phyloP scores from a whole-genome alignment of 2,329 filamentous ascomycete species.

The Alternaria tenuissima region DNA sequence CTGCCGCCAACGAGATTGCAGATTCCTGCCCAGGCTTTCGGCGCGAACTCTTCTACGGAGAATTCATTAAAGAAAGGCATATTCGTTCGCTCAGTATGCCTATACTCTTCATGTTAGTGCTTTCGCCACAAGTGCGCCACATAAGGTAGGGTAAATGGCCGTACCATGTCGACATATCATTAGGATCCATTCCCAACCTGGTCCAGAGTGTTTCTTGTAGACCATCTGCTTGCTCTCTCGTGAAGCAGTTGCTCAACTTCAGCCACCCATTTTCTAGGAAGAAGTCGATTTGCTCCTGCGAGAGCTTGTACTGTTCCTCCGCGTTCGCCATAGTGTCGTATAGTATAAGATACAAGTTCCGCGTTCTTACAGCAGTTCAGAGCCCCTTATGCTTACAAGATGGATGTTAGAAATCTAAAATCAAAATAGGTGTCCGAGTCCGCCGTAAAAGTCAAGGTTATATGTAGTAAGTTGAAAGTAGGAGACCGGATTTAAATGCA shows the following conservation, averaged over 20 bases:
- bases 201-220: constrained; percentile 66
- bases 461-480: constrained; percentile 5
- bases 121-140: neutral
- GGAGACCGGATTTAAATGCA: neutral
- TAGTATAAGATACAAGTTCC: neutral
- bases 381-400: neutral
- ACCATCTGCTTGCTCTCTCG: constrained; percentile 56
- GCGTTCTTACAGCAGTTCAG: neutral
- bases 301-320: constrained; percentile 47
- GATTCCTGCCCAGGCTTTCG: constrained; percentile 72
- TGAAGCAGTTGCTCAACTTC: constrained; percentile 63
- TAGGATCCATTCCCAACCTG: constrained; percentile 69
- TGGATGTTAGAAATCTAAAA: neutral
- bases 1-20: constrained; percentile 72
- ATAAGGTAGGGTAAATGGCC: neutral
- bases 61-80: constrained; percentile 70
- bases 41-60: constrained; percentile 65
- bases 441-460: neutral
- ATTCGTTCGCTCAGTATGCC: constrained; percentile 65
- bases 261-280: constrained; percentile 66
- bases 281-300: constrained; percentile 59
- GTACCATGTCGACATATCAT: constrained; percentile 70
- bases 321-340: constrained; percentile 15
- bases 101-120: constrained; percentile 9
- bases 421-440: neutral